Evolutionary conservation across 805 yeast genomes (phyloP), one percentile per base, ranked within the genome.

Genomic region (Suhomyces xylopsoci): DNA sequence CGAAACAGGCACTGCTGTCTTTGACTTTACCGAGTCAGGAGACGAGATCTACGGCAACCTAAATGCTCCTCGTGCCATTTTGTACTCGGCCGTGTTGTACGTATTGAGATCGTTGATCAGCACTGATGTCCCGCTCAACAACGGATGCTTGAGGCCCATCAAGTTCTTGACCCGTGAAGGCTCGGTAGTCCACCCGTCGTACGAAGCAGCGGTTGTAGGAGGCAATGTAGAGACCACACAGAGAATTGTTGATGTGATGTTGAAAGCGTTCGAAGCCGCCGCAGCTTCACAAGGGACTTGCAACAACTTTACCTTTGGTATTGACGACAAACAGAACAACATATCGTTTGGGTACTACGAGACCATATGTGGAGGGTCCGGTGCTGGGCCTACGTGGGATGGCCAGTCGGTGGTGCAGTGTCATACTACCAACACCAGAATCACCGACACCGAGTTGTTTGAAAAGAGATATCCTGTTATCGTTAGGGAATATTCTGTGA

Each of bases 211-310:
- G 1, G 96, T 90, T 36, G 97, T 93, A 17, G 80, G 79, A 2
- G 97, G 97, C 7, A 93, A 93, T 67, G 98, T 93, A 7, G 87
- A 92, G 70, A 93, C 98, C 1, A 87, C 97, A 1, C 98, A 94
- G 69, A 80, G 97, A 60, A 84, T 94, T 46, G 91, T 96, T 0
- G 97, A 92, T 69, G 93, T 88, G 2, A 82, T 94, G 41, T 76
- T 93, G 62, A 86, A 85, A 61, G 94, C 98, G 0, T 91, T 94
- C 66, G 79, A 81, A 55, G 90, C 91, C 5, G 88, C 90, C 74
- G 97, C 97, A 2, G 97, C 91, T 58, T 91, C 97, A 1, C 98
- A 93, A 70, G 97, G 97, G 43, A 91, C 94, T 54, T 90, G 97
- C 68, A 93, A 94, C 70, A 94, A 93, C 70, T 82, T 93, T 60